Evolutionary conservation across 768 basidiomycete genomes (phyloP).

Genomic region (Rhizopogon vulgaris): DNA sequence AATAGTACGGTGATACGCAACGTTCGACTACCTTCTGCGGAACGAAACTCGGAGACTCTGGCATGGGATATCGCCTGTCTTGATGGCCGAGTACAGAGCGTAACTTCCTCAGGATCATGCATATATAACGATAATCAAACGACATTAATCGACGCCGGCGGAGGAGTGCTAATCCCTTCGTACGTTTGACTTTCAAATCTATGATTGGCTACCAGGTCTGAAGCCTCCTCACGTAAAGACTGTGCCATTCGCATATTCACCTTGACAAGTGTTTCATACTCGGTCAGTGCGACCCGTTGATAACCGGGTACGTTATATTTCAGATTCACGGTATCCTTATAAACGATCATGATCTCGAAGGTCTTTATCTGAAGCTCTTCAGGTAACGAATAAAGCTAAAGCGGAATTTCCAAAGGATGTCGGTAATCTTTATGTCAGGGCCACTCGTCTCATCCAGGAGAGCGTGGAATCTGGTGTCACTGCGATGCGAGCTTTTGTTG

Average conservation of each 20-base stretch:
- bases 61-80: slow-evolving; percentile 29
- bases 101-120: slow-evolving; percentile 13
- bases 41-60: slow-evolving; percentile 17
- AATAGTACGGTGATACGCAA: slow-evolving; percentile 14
- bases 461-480: slow-evolving; percentile 60
- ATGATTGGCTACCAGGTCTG: slow-evolving; percentile 10
- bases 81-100: slow-evolving; percentile 19
- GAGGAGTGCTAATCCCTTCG: slow-evolving; percentile 28
- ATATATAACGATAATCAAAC: background rate
- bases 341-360: slow-evolving; percentile 22
- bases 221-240: slow-evolving; percentile 13
- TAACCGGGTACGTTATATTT: slow-evolving; percentile 39
- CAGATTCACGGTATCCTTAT: slow-evolving; percentile 1
- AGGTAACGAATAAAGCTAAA: slow-evolving; percentile 47
- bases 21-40: slow-evolving; percentile 25
- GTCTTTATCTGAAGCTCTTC: slow-evolving; percentile 50
- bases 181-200: slow-evolving; percentile 7
- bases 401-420: slow-evolving; percentile 35
- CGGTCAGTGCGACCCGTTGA: slow-evolving; percentile 44
- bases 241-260: slow-evolving; percentile 63
- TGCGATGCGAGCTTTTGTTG: slow-evolving; percentile 62
- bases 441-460: slow-evolving; percentile 47
- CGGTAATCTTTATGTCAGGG: slow-evolving; percentile 45
- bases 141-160: slow-evolving; percentile 17
- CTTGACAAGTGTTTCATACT: slow-evolving; percentile 67